Conservation (phyloP, 1,139 yeast genomes). For the Saccharomycopsis hybrid region DNA sequence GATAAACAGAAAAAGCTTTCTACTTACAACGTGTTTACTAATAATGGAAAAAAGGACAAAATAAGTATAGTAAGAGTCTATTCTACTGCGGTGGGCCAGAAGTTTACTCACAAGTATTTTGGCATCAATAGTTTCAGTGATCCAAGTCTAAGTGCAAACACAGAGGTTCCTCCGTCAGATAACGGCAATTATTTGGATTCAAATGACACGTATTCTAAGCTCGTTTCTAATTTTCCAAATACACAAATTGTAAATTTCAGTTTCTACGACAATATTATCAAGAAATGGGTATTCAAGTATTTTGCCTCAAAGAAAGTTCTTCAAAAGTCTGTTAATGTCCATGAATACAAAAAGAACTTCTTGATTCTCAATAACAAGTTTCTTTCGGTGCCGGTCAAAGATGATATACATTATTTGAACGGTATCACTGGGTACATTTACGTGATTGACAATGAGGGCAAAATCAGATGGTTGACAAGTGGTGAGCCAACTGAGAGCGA, state of each 20-base stretch:
- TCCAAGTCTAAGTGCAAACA: constrained; percentile 20
- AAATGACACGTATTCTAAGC: constrained; percentile 24
- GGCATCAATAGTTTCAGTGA: constrained; percentile 34
- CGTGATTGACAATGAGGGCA: constrained; percentile 64
- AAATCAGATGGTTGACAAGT: constrained; percentile 87
- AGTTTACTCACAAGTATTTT: constrained; percentile 59
- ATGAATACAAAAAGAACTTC: constrained; percentile 50
- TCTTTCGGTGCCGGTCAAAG: constrained; percentile 53
- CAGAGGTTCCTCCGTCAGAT: background rate
- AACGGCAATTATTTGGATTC: constrained; percentile 25
- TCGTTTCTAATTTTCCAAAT: constrained; percentile 38
- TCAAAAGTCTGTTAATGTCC: constrained; percentile 31
- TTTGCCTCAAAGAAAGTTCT: constrained; percentile 41
- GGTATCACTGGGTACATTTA: constrained; percentile 79
- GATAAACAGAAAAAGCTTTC: constrained; percentile 30
- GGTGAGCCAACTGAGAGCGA: constrained; percentile 72
- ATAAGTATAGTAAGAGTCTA: constrained; percentile 60
- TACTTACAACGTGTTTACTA: constrained; percentile 34
- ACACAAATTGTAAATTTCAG: constrained; percentile 71
- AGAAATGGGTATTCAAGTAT: constrained; percentile 54
- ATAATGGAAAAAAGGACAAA: constrained; percentile 35
- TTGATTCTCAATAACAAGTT: constrained; percentile 58
- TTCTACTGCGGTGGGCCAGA: constrained; percentile 68
- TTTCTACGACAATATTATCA: constrained; percentile 64
- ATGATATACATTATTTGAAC: constrained; percentile 61